Conservation (phyloP, 495 filamentous ascomycete genomes). For the Podospora tetraspora region DNA sequence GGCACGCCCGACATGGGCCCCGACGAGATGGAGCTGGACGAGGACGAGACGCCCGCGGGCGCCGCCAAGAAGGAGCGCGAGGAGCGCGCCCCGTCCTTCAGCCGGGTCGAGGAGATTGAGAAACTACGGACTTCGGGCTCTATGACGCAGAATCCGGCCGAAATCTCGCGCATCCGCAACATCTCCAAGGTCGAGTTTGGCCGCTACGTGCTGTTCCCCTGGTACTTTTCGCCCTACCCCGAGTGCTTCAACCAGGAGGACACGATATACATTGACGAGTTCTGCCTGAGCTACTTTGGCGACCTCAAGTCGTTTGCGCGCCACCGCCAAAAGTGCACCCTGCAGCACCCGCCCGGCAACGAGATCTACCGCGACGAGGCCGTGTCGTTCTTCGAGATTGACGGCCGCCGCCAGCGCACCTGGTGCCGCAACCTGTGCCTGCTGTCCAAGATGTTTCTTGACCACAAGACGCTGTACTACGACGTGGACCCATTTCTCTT, state of each 20-base stretch:
- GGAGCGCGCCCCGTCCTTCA: constrained; percentile 49
- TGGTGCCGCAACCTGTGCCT: constrained; percentile 97
- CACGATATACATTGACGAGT: constrained; percentile 93
- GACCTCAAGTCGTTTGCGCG: constrained; percentile 70
- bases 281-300: constrained; percentile 88
- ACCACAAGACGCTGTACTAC: constrained; percentile 99
- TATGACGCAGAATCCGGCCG: constrained; percentile 98
- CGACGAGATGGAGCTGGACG: constrained; percentile 47
- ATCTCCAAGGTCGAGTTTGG: constrained; percentile 91
- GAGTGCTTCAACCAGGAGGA: constrained; percentile 80
- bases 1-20: constrained; percentile 33
- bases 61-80: constrained; percentile 39
- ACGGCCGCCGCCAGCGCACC: constrained; percentile 87
- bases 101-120: constrained; percentile 90
- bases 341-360: constrained; percentile 91
- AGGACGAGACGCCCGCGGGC: constrained; percentile 37
- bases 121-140: constrained; percentile 87
- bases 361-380: constrained; percentile 95
- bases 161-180: constrained; percentile 94
- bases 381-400: constrained; percentile 96
- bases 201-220: constrained; percentile 84
- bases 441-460: constrained; percentile 90
- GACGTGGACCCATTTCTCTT: constrained; percentile 98
- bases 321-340: constrained; percentile 84
- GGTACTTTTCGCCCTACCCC: constrained; percentile 98